phyloP scores from a whole-genome alignment of 2,329 filamentous ascomycete genomes.

The Penicillium polonicum region DNA sequence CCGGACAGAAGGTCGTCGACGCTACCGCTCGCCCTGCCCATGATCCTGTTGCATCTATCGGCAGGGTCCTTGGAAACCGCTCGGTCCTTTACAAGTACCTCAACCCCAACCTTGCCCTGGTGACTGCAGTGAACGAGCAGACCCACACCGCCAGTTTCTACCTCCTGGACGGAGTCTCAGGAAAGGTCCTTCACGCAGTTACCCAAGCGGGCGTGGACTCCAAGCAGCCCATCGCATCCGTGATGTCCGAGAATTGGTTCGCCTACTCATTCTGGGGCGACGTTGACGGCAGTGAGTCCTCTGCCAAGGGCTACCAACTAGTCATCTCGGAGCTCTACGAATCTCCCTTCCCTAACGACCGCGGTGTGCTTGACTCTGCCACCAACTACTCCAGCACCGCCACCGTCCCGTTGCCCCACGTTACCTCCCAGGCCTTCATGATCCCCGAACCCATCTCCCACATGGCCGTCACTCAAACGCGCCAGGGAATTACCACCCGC shows the following conservation, averaged over 20 bases:
- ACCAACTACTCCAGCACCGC: conserved; percentile 70
- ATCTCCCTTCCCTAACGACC: conserved; percentile 76
- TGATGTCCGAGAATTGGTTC: conserved; percentile 93
- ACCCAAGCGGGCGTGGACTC: conserved; percentile 72
- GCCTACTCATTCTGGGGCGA: conserved; percentile 74
- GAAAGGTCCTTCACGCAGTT: conserved; percentile 70
- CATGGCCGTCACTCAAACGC: conserved; percentile 81
- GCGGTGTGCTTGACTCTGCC: conserved; percentile 70
- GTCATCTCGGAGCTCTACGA: conserved; percentile 88
- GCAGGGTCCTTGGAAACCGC: conserved; percentile 85
- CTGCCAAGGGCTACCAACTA: conserved; percentile 79
- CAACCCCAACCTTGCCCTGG: conserved; percentile 78
- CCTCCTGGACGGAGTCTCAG: conserved; percentile 82
- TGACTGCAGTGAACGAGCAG: conserved; percentile 65
- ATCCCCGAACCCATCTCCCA: conserved; percentile 75
- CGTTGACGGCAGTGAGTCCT: conserved; percentile 41
- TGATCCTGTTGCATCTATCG: conserved; percentile 91
- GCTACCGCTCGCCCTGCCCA: conserved; percentile 69
- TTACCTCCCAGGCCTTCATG: conserved; percentile 76
- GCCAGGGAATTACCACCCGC: conserved; percentile 84
- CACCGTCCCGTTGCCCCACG: conserved; percentile 64
- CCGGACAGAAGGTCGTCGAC: conserved; percentile 65
- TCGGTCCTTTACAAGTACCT: conserved; percentile 97
- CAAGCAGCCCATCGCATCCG: conserved; percentile 69
- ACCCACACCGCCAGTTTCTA: conserved; percentile 64